A percentile compares a stretch with the other conserved stretches of the same genome.
Evolutionary conservation across 2,329 filamentous ascomycete species (phyloP).

Genomic region (Colletotrichum theobromicola): DNA sequence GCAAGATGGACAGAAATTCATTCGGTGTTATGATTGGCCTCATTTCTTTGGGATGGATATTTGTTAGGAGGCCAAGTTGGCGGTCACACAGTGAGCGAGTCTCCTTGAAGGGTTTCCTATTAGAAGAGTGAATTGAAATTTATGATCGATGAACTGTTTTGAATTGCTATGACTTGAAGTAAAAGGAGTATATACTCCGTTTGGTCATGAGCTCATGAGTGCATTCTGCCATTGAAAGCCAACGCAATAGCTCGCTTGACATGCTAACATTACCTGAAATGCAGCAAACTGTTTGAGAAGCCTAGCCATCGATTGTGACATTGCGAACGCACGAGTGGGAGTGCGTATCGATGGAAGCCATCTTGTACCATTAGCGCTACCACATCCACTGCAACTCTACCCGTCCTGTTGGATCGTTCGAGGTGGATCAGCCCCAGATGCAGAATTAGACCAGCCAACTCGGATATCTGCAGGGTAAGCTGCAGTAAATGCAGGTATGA

Average conservation of each 20-base stretch:
- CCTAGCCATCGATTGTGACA: not conserved
- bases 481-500: not conserved
- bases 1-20: not conserved
- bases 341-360: not conserved
- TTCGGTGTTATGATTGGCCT: not conserved
- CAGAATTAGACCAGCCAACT: not conserved
- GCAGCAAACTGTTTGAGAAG: not conserved
- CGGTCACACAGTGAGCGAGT: not conserved
- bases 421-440: not conserved
- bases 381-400: not conserved
- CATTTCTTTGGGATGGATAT: not conserved
- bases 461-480: not conserved
- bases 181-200: fast-evolving
- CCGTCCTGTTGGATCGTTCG: not conserved
- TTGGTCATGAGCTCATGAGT: not conserved
- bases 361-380: not conserved
- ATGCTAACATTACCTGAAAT: not conserved
- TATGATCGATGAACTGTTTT: no score
- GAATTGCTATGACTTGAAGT: not conserved
- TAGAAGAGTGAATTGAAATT: not conserved
- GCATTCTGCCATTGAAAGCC: fast-evolving
- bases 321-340: not conserved
- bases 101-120: not conserved
- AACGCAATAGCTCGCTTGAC: not conserved
- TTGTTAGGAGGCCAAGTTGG: not conserved